Percentiles rank a stretch among this genome's conserved stretches.
phyloP scores from a whole-genome alignment of 768 basidiomycete species.

The Kwoniella pini region DNA sequence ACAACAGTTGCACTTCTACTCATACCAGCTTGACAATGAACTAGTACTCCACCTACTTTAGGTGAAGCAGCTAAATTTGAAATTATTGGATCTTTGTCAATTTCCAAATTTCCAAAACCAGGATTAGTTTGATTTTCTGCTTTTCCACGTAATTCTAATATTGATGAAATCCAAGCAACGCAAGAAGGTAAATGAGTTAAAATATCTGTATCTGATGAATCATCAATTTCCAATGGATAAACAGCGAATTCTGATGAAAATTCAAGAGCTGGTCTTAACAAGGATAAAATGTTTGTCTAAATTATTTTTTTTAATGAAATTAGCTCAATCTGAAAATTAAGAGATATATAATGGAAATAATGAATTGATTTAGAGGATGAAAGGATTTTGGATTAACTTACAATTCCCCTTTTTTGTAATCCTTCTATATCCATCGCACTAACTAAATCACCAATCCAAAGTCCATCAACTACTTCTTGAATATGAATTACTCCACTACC shows the following conservation, averaged over 20 bases:
- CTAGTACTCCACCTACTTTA: slow-evolving; percentile 65
- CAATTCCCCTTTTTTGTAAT: slow-evolving; percentile 70
- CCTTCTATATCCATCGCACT: slow-evolving; percentile 67
- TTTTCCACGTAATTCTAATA: slow-evolving; percentile 59
- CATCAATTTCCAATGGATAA: slow-evolving; percentile 52
- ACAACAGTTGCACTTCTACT: slow-evolving; percentile 86
- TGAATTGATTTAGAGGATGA: not conserved
- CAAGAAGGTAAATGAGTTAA: slow-evolving; percentile 74
- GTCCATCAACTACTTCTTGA: slow-evolving; percentile 74
- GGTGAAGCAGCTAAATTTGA: slow-evolving; percentile 14
- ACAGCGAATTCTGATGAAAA: slow-evolving; percentile 38
- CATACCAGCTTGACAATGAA: slow-evolving; percentile 88
- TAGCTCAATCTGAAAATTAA: not conserved
- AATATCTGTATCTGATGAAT: slow-evolving; percentile 66
- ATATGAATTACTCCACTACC: slow-evolving; percentile 77
- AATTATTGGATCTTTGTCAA: slow-evolving; percentile 47
- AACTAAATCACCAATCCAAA: slow-evolving; percentile 82
- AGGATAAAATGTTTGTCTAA: slow-evolving; percentile 76
- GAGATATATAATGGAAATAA: not conserved
- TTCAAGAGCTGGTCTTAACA: slow-evolving; percentile 72
- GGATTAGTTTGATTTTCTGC: slow-evolving; percentile 4
- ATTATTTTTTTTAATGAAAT: too few relatives aligned
- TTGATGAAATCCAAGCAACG: slow-evolving; percentile 78
- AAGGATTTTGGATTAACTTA: slow-evolving; percentile 52
- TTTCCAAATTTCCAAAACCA: slow-evolving; percentile 65